Conservation (phyloP, 2,329 filamentous ascomycete species). For the Aureobasidium melanogenum region DNA sequence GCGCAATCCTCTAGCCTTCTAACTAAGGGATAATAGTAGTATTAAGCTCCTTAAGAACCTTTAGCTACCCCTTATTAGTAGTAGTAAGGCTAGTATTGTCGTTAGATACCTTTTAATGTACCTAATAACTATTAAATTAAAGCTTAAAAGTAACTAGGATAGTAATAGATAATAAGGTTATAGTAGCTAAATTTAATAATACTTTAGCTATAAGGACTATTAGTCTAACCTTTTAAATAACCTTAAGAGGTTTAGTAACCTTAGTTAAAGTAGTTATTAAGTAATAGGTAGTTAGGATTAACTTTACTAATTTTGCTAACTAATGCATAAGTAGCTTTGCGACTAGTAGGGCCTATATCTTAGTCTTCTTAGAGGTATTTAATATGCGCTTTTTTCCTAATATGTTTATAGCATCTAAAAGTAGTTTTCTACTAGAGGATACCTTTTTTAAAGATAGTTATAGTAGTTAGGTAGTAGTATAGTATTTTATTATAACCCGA, state of each 20-base stretch:
- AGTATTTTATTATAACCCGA: too few species aligned
- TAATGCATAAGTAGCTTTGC: not conserved
- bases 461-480: too few species aligned
- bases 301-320: too few species aligned
- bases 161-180: not conserved
- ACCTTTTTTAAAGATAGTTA: not conserved
- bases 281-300: not conserved
- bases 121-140: not conserved
- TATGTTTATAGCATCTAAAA: not conserved
- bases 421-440: not conserved
- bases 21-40: not conserved
- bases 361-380: not conserved
- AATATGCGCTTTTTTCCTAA: not conserved
- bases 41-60: not conserved
- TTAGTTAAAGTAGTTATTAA: not conserved
- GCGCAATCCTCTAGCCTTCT: not conserved
- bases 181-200: not conserved
- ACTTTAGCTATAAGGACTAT: not conserved
- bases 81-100: not conserved
- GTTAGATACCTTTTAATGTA: not conserved
- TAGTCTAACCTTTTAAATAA: not conserved
- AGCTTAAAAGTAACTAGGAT: not conserved
- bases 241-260: not conserved
- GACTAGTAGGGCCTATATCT: not conserved
- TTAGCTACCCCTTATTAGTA: not conserved